Conservation (phyloP, 345 rosid species). For the Salix exigua region DNA sequence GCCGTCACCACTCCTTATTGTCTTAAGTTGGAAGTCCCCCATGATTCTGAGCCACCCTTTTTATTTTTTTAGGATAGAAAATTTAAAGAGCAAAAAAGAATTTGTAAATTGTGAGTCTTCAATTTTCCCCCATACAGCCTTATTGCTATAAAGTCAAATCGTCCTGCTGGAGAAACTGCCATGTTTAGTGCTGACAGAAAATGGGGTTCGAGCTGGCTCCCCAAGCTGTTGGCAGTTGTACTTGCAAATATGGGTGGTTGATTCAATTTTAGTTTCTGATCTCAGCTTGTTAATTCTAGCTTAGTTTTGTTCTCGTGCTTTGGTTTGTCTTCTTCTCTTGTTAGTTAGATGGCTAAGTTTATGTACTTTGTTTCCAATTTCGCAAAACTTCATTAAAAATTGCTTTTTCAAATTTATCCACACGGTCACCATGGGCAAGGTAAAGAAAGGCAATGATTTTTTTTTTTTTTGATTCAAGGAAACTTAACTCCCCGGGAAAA, state of each 20-base stretch:
- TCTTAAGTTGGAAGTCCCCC: conserved; percentile 17
- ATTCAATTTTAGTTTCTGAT: not conserved
- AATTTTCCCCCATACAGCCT: conserved; percentile 20
- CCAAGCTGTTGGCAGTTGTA: conserved; percentile 13
- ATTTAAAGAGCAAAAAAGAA: conserved; percentile 34
- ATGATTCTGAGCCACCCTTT: conserved; percentile 12
- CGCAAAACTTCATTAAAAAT: no score
- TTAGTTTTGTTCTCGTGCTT: not conserved
- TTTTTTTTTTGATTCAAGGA: no score
- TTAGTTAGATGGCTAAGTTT: not conserved
- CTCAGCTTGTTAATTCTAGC: not conserved
- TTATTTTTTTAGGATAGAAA: conserved; percentile 33
- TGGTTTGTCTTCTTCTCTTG: not conserved
- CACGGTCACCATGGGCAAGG: no score
- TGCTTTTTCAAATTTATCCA: no score
- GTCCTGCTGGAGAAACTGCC: conserved; percentile 17
- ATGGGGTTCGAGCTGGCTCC: conserved; percentile 8
- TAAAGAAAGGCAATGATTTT: no score
- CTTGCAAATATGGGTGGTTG: not conserved
- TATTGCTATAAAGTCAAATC: conserved; percentile 13
- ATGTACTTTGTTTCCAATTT: not conserved
- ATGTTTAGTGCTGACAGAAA: conserved; percentile 23
- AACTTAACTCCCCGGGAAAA: no score
- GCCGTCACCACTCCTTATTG: conserved; percentile 14
- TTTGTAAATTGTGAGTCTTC: conserved; percentile 46